phyloP scores from a whole-genome alignment of 371 early-diverging fungal genomes.

The Mucor racemosus region DNA sequence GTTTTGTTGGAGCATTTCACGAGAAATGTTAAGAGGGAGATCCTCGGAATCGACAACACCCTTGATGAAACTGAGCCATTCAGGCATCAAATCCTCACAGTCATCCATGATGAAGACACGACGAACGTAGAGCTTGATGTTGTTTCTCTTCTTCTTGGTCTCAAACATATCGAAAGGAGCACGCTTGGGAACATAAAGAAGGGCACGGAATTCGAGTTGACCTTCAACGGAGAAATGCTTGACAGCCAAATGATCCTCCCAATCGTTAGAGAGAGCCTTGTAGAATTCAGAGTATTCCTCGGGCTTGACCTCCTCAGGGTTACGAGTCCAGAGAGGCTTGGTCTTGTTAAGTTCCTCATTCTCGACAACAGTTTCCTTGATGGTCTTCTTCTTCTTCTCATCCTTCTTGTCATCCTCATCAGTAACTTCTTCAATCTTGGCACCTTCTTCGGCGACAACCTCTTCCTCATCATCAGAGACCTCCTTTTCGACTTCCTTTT shows the following conservation, averaged over 20 bases:
- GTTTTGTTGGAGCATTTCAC: slow-evolving; percentile 88
- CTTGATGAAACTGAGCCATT: slow-evolving; percentile 66
- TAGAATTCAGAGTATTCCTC: slow-evolving; percentile 87
- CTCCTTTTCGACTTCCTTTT: slow-evolving; percentile 80
- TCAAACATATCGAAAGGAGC: slow-evolving; percentile 68
- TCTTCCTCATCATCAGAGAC: slow-evolving; percentile 82
- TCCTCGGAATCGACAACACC: slow-evolving; percentile 88
- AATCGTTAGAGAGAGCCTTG: slow-evolving; percentile 81
- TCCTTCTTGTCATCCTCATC: slow-evolving; percentile 78
- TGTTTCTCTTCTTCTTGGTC: slow-evolving; percentile 71
- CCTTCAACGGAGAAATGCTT: slow-evolving; percentile 86
- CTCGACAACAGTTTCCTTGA: slow-evolving; percentile 60
- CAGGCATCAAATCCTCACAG: slow-evolving; percentile 68
- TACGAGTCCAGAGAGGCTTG: slow-evolving; percentile 90
- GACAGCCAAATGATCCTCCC: slow-evolving; percentile 69
- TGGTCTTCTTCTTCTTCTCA: slow-evolving; percentile 70
- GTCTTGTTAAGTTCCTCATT: slow-evolving; percentile 69
- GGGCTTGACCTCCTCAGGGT: slow-evolving; percentile 70
- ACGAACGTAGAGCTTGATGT: slow-evolving; percentile 85
- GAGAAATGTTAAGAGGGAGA: slow-evolving; percentile 88
- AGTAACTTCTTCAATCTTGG: slow-evolving; percentile 61
- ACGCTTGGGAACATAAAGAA: slow-evolving; percentile 81
- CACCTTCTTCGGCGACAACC: slow-evolving; percentile 58
- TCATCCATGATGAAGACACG: slow-evolving; percentile 93
- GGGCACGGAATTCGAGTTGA: slow-evolving; percentile 76